Evolutionary conservation across 331 rosid species (phyloP), one percentile per base, ranked within the genome.

Genomic region (Arachis monticola): DNA sequence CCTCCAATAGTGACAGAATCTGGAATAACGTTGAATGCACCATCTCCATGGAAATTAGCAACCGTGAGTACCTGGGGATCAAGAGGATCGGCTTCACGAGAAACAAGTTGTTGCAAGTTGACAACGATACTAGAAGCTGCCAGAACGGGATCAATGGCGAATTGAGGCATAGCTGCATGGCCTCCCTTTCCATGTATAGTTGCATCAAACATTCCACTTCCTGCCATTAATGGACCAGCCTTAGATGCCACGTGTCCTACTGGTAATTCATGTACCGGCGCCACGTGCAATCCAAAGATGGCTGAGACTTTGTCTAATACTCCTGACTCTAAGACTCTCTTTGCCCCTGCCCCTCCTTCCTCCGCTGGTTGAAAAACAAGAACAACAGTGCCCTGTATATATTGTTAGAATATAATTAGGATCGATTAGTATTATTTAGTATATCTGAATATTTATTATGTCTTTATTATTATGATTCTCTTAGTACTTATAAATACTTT

Each of bases 311-410:
- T 91, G 60, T 85, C 88, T 58, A 91, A 72, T 40, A 40, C 92
- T 60, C 88, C 87, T 44, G 83, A 65, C 2, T 81, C 88, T 42
- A 91, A 5, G 13, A 91, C 61, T 75, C 79, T 84, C 74, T 64
- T 68, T 38, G 95, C 91, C 74, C 97, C 97, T 27, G 77, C 92
- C 73, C 88, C 91, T 79, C 87, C 92, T 85, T 91, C 94, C 81
- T 91, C 97, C 3, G 90, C 97, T 56, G 97, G 97, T 86, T 91
- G 97, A 82, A 91, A 91, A 68, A 91, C 87, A 76, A 91, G 91
- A 65, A 91, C 81, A 10, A 91, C 87, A 27, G 95, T 89, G 55
- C 97, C 97, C 97, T 89, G 45, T 61, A 66, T 69, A 67, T 46
- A 17, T 17, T 17, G 22, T 17, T 17, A 17, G 22, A 17, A 17